These are phyloP conservation scores for Exidia glandulosa DNA, from an alignment of 768 basidiomycete species.

Conservation along the genomic window DNA sequence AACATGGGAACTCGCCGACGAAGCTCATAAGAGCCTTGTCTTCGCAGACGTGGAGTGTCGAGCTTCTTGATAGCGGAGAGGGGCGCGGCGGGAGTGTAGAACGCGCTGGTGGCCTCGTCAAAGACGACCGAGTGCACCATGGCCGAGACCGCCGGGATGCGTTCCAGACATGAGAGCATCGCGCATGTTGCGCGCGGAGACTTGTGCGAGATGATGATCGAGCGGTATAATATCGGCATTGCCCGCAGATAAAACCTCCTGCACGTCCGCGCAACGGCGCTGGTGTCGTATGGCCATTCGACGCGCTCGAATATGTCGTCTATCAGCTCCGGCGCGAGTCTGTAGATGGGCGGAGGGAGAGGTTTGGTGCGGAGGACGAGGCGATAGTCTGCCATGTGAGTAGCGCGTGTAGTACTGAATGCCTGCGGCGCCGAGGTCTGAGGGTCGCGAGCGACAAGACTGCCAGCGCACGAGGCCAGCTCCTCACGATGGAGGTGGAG, in stretches of 20 bases:
- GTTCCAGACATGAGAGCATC: not conserved
- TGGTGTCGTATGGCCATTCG: not conserved
- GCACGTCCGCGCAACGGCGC: not conserved
- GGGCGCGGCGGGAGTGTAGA: not conserved
- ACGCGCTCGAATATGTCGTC: not conserved
- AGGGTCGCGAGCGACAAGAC: no score
- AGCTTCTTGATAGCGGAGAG: not conserved
- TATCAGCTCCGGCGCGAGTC: not conserved
- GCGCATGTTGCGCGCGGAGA: not conserved
- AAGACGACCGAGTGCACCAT: not conserved
- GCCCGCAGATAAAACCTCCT: not conserved
- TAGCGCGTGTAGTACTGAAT: not conserved
- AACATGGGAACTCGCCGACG: not conserved
- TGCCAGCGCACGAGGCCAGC: no score
- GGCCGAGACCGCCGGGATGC: not conserved
- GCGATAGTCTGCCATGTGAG: not conserved
- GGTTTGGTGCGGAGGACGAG: not conserved
- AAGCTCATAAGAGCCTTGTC: not conserved
- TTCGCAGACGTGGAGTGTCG: not conserved
- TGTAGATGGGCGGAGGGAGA: not conserved
- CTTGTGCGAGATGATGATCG: not conserved
- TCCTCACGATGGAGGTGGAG: no score
- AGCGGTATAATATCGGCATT: not conserved
- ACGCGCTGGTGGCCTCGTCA: not conserved
- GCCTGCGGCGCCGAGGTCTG: no score